Base-by-base conservation (phyloP, 2,329 filamentous ascomycete species). In the Clarireedia sp. region DNA sequence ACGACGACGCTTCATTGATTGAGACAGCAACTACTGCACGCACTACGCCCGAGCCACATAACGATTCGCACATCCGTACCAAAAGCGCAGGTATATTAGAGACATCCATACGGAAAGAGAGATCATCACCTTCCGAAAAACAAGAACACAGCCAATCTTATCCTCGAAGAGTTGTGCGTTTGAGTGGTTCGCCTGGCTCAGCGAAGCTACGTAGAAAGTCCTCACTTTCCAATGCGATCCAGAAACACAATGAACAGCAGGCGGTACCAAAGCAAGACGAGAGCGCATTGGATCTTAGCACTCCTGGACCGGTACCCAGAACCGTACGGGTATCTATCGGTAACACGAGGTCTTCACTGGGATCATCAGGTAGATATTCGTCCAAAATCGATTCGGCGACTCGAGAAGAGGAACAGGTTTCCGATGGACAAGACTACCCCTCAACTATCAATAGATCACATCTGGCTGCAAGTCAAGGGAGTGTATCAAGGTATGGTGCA, bases 371-470 rank as follows among this genome's bases (percentile, higher is more conserved):
- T 5, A 62, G 56, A 45, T 26, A 48, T 16, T 68, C 65, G 40
- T 59, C 48, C 37, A 62, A 59, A 46, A 54, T 62, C 43, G 59
- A 63, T 16, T 66, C 65, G 3, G 61, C 47, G 24, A 54, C 60
- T 12, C 54, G 62, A 45, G 50, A 59, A 24, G 63, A 65, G 19
- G 62, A 61, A n/a, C 50, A 49, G 8, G 65, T 57, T 16, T 48
- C 48, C 23, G 64, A 59, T 6, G 57, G 60, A 36, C 57, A 65
- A 47, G 68, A 68, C 54, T 61, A 68, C 51, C 67, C 79, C 3
- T 73, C 74, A 19, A 82, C 78, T 3, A 72, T 73, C 14, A 71
- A 74, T 6, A 75, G 77, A 14, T 71, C 76, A n/a, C 70, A 75
- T 19, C 68, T 73, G 23, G 72, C 75, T 47, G 64, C 72, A 19